These are phyloP conservation scores for Amphichorda felina DNA, from an alignment of 2,329 filamentous ascomycete genomes.

Conservation along the genomic window DNA sequence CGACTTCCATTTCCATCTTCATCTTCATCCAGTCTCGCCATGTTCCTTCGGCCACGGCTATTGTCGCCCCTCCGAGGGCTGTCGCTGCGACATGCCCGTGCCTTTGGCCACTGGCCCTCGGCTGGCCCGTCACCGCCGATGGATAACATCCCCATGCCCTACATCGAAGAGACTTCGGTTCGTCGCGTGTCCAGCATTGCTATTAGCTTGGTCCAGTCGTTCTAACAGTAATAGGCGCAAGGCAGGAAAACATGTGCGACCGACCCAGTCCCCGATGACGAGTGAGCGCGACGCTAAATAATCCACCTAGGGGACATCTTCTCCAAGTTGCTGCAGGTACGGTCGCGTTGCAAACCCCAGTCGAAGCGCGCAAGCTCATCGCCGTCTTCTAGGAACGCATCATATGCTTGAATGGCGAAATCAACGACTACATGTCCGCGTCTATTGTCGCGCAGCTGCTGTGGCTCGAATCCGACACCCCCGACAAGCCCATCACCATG, in stretches of 20 bases:
- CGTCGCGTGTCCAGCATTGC: slow-evolving; percentile 10
- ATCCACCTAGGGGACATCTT: slow-evolving; percentile 59
- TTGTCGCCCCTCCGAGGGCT: slow-evolving; percentile 20
- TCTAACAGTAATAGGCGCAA: slow-evolving; percentile 59
- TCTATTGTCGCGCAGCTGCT: slow-evolving; percentile 91
- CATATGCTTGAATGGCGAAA: slow-evolving; percentile 81
- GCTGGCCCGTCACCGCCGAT: slow-evolving; percentile 13
- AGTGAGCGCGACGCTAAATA: slow-evolving; percentile 1
- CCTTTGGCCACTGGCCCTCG: slow-evolving; percentile 28
- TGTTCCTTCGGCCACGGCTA: slow-evolving; percentile 17
- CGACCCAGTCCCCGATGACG: background rate
- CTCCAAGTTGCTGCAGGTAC: slow-evolving; percentile 64
- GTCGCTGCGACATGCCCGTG: slow-evolving; percentile 21
- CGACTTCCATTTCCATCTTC: too few relatives aligned
- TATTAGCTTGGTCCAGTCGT: too few relatives aligned
- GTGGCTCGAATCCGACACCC: slow-evolving; percentile 94
- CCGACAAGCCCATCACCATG: slow-evolving; percentile 87
- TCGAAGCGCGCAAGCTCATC: slow-evolving; percentile 5
- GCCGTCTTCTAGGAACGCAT: slow-evolving; percentile 61
- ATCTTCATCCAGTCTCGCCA: slow-evolving; percentile 4
- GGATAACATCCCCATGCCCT: slow-evolving; percentile 41
- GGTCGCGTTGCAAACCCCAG: slow-evolving; percentile 4
- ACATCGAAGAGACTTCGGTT: slow-evolving; percentile 36
- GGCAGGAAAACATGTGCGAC: slow-evolving; percentile 65
- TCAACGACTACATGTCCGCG: slow-evolving; percentile 85